These are phyloP conservation scores for Alternaria panax DNA, from an alignment of 2,329 filamentous ascomycete genomes.

Conservation along the genomic window DNA sequence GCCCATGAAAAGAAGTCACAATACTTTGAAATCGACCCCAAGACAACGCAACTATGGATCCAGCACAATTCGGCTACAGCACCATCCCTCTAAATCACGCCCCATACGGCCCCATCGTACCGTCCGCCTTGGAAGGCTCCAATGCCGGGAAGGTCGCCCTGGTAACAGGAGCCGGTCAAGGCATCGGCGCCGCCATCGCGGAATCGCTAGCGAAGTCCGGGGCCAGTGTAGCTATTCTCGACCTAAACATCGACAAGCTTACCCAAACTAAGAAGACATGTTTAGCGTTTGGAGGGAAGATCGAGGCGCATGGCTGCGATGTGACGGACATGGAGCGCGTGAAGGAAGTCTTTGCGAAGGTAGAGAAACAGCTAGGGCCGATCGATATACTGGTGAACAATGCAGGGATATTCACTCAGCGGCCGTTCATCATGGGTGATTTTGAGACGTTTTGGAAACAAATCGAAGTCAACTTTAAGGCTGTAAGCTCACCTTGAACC, in stretches of 20 bases:
- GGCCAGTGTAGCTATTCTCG: constrained; percentile 37
- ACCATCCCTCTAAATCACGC: constrained; percentile 27
- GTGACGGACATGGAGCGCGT: constrained; percentile 26
- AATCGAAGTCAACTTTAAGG: constrained; percentile 46
- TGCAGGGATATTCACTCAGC: constrained; percentile 36
- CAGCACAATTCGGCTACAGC: constrained; percentile 31
- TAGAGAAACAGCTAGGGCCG: constrained; percentile 31
- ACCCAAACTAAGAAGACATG: constrained; percentile 33
- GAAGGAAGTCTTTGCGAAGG: constrained; percentile 20
- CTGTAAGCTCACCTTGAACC: neutral
- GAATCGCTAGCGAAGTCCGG: constrained; percentile 38
- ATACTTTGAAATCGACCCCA: neutral
- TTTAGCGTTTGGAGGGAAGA: constrained; percentile 27
- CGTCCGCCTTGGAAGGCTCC: constrained; percentile 21
- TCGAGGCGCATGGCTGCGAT: constrained; percentile 31
- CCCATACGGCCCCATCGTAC: constrained; percentile 27
- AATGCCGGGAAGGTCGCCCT: constrained; percentile 38
- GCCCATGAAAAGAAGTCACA: no score
- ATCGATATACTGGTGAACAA: constrained; percentile 42
- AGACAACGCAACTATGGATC: constrained; percentile 23
- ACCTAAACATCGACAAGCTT: constrained; percentile 29
- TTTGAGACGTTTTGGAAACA: constrained; percentile 40
- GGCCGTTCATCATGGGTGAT: constrained; percentile 37
- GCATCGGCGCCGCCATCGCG: constrained; percentile 41
- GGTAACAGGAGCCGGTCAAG: constrained; percentile 38